Conservation (phyloP, 495 filamentous ascomycete species). For the Podospora conica region DNA sequence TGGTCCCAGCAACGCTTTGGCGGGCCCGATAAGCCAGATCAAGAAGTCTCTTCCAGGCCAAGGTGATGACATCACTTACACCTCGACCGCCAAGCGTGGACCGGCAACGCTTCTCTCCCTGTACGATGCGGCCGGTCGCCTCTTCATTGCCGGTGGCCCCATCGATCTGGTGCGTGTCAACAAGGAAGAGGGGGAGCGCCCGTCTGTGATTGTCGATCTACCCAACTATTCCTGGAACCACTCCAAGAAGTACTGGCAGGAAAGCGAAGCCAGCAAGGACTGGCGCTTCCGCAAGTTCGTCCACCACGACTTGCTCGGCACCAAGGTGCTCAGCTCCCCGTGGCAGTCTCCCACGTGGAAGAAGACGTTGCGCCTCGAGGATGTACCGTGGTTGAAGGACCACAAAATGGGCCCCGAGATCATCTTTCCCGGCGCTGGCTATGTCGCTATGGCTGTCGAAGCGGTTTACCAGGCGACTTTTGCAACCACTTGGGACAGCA, state of each 20-base stretch:
- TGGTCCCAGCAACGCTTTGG: constrained; percentile 44
- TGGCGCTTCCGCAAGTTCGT: constrained; percentile 10
- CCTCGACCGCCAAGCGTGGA: constrained; percentile 23
- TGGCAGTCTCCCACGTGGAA: constrained; percentile 34
- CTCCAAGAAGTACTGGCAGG: constrained; percentile 20
- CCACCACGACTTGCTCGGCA: constrained; percentile 16
- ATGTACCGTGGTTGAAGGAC: constrained; percentile 33
- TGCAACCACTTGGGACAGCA: background rate
- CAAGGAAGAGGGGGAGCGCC: background rate
- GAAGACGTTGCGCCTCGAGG: constrained; percentile 31
- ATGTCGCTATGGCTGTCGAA: constrained; percentile 31
- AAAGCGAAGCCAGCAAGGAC: constrained; percentile 14
- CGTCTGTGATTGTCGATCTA: constrained; percentile 25
- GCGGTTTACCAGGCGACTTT: constrained; percentile 17
- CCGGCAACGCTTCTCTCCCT: constrained; percentile 19
- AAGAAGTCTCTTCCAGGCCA: constrained; percentile 9
- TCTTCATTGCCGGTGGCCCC: constrained; percentile 20
- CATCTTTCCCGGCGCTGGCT: constrained; percentile 14
- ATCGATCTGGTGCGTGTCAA: constrained; percentile 8
- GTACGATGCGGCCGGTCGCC: constrained; percentile 26
- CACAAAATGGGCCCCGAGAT: constrained; percentile 34
- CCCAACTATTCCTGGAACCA: constrained; percentile 29
- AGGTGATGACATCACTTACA: constrained; percentile 17
- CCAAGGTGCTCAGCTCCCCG: constrained; percentile 3
- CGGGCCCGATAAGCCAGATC: constrained; percentile 41